Evolutionary conservation across 306 rosid genomes (phyloP).

Genomic region (Quercus dentata): DNA sequence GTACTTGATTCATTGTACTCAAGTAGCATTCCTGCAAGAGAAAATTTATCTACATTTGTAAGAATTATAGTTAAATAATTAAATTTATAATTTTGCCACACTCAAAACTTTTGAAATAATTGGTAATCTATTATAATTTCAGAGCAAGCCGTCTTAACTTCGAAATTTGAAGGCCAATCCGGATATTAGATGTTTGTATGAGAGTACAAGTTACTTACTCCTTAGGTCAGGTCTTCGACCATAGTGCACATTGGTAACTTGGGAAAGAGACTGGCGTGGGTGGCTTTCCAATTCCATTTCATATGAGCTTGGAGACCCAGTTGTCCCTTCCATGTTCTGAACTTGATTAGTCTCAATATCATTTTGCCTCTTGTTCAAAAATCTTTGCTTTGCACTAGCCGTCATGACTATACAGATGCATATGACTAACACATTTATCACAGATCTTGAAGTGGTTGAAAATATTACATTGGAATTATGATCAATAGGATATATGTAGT

Average conservation of each 20-base stretch:
- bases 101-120: too few relatives aligned
- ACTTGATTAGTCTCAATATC: conserved; percentile 38
- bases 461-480: conserved; percentile 41
- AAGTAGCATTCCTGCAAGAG: conserved; percentile 32
- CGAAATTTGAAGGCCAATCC: neutral
- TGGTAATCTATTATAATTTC: too few relatives aligned
- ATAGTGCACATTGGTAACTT: conserved; percentile 53
- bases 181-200: neutral
- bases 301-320: conserved; percentile 30
- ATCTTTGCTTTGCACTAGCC: conserved; percentile 29
- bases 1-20: conserved; percentile 45
- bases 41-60: neutral
- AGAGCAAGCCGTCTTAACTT: too few relatives aligned
- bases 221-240: conserved; percentile 62
- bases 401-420: conserved; percentile 40
- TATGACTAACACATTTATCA: conserved; percentile 41
- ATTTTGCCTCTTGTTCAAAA: conserved; percentile 44
- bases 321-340: conserved; percentile 36
- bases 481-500: conserved; percentile 57
- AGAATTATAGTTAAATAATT: too few relatives aligned
- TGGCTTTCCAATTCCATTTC: conserved; percentile 61
- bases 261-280: conserved; percentile 40
- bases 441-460: conserved; percentile 28
- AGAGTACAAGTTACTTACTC: conserved; percentile 33
- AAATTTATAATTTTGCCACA: too few relatives aligned